These are phyloP conservation scores for Coemansia sp. DNA, from an alignment of 192 early-diverging fungal species.

Conservation along the genomic window DNA sequence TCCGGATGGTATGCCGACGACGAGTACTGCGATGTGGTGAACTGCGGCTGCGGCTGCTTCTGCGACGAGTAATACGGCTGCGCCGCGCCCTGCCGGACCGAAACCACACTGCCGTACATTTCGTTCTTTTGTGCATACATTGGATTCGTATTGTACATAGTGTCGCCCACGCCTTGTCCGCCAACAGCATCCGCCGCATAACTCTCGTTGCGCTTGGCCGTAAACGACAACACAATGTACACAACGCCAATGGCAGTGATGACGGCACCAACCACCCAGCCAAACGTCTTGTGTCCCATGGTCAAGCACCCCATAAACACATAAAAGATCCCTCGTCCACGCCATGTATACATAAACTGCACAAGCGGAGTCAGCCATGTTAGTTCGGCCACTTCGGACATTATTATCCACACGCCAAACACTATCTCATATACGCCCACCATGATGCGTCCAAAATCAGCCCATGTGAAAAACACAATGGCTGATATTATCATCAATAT, in stretches of 20 bases:
- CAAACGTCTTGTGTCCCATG: slow-evolving; percentile 33
- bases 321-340: slow-evolving; percentile 47
- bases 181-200: slow-evolving; percentile 14
- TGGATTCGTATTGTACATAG: slow-evolving; percentile 22
- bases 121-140: slow-evolving; percentile 22
- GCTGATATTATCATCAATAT: slow-evolving; percentile 41
- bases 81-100: slow-evolving; percentile 10
- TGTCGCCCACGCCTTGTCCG: background rate
- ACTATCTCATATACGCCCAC: slow-evolving; percentile 44
- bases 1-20: background rate
- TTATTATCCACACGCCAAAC: slow-evolving; percentile 47
- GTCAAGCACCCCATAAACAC: slow-evolving; percentile 51
- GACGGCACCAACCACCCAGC: slow-evolving; percentile 42
- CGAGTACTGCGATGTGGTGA: slow-evolving; percentile 15
- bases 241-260: slow-evolving; percentile 36
- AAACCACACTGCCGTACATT: slow-evolving; percentile 20
- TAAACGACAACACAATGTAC: slow-evolving; percentile 44
- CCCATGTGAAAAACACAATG: slow-evolving; percentile 48
- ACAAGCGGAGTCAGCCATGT: slow-evolving; percentile 38
- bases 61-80: slow-evolving; percentile 11
- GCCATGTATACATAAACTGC: slow-evolving; percentile 54
- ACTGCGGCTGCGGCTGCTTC: slow-evolving; percentile 4
- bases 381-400: slow-evolving; percentile 42
- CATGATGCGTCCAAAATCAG: slow-evolving; percentile 47
- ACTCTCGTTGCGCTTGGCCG: slow-evolving; percentile 37